A percentile compares a stretch with the other conserved stretches of the same genome.
These are phyloP conservation scores for Dryas octopetala DNA, from an alignment of 306 rosid genomes.

Conservation along the genomic window DNA sequence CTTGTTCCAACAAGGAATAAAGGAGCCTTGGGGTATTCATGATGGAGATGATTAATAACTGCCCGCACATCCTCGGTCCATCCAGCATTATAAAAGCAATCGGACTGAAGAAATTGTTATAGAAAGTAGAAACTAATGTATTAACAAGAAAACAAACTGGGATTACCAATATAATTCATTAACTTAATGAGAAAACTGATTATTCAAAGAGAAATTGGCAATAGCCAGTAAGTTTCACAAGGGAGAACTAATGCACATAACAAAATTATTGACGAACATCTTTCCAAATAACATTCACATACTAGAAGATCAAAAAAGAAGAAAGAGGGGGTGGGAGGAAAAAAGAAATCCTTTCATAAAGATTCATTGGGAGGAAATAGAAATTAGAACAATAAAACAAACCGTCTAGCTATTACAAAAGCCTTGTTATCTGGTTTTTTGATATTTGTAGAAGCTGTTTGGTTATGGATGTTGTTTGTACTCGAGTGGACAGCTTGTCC, in stretches of 20 bases:
- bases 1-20: conserved; percentile 86
- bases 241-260: neutral
- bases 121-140: conserved; percentile 46
- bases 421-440: neutral
- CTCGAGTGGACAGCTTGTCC: neutral
- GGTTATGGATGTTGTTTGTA: neutral
- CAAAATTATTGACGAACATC: neutral
- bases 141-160: conserved; percentile 17
- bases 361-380: too few species aligned
- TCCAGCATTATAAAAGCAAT: conserved; percentile 95
- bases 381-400: neutral
- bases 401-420: neutral
- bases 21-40: conserved; percentile 65
- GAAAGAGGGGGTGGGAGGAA: too few species aligned
- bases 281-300: neutral
- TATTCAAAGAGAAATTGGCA: neutral
- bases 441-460: neutral
- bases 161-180: neutral
- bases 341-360: too few species aligned
- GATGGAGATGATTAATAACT: conserved; percentile 65
- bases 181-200: conserved; percentile 2
- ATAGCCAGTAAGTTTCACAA: neutral
- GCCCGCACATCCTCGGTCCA: conserved; percentile 94
- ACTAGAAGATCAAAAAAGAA: neutral
- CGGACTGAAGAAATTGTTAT: conserved; percentile 58